These are phyloP conservation scores for Endoconidiophora polonica DNA, from an alignment of 2,329 filamentous ascomycete species.

Conservation along the genomic window DNA sequence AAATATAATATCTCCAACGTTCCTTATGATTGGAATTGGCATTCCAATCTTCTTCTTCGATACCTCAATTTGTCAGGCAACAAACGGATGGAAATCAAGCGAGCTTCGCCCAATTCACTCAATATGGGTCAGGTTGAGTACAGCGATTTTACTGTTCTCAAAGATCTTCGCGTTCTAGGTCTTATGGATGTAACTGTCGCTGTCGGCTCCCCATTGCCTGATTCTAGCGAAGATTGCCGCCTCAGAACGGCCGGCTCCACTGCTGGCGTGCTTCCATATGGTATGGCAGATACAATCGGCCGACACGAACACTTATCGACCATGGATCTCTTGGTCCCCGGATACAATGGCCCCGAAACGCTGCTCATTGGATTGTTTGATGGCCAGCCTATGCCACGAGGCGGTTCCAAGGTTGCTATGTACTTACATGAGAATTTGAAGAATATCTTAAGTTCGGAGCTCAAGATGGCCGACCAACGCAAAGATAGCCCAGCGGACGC, in stretches of 20 bases:
- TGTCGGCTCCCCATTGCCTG: conserved; percentile 68
- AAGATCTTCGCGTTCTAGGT: conserved; percentile 72
- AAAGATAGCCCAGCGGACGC: conserved; percentile 69
- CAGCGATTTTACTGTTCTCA: conserved; percentile 76
- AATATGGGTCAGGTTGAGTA: conserved; percentile 23
- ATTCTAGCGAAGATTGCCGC: conserved; percentile 86
- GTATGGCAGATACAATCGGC: conserved; percentile 91
- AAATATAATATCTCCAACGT: conserved; percentile 99
- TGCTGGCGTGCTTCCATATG: conserved; percentile 80
- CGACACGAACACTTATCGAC: conserved; percentile 90
- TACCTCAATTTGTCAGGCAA: conserved; percentile 96
- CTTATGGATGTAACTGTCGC: conserved; percentile 97
- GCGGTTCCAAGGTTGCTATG: conserved; percentile 90
- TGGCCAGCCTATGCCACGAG: conserved; percentile 71
- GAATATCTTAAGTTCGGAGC: conserved; percentile 63
- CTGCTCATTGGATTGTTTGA: conserved; percentile 92
- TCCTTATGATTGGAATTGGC: conserved; percentile 99
- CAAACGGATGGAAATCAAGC: conserved; percentile 82
- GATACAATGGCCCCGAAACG: conserved; percentile 75
- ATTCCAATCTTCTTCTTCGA: conserved; percentile 85
- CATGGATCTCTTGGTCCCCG: conserved; percentile 84
- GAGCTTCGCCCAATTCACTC: conserved; percentile 16
- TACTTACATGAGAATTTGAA: conserved; percentile 94
- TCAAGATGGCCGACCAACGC: conserved; percentile 54
- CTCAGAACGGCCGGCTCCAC: conserved; percentile 93